Base-by-base conservation (phyloP, 768 basidiomycete species). In the Mycena rebaudengoi region DNA sequence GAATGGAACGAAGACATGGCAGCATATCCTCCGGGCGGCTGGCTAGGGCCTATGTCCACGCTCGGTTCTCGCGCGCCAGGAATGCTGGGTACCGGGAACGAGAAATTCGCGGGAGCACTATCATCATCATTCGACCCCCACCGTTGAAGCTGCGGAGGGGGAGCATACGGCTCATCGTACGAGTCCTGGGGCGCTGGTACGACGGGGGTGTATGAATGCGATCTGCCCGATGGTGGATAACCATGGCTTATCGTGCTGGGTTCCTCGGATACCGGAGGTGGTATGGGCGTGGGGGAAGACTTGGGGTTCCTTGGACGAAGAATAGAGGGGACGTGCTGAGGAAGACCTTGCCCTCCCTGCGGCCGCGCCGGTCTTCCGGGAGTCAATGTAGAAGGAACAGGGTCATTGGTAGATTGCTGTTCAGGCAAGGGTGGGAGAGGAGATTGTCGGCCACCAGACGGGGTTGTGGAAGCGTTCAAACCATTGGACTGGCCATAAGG, bases 341-440 rank as follows among this genome's bases (percentile, higher is more conserved):
- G 32, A 7, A 55, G 65, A 16, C 64, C 52, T 13, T 54, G 62
- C 21, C 13, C 60, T 64, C 64, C 70, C 64, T 64, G 69, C 59
- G 45, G 68, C 51, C 54, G n/a, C n/a, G n/a, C 58, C 61, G 49
- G 65, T 12, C 72, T 48, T 18, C 73, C 73, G 18, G 70, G 65
- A 44, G 69, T 52, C 21, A 73, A 54, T 12, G 65, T 67, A 26
- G 37, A 41, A 10, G 61, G 74, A 29, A 76, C 70, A 26, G 71
- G 57, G 21, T 41, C 23, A 14, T 21, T 50, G 41, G 44, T 33
- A 41, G 58, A 20, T 20, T 54, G 54, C 48, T 75, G 69, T 13
- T 74, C 75, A 0, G 81, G 82, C 23, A 82, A 69, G 18, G 83
- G 79, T 13, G 85, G 83, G 12, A 85, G 73, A 7, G 76, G 65